Evolutionary conservation across 805 yeast genomes (phyloP).

Genomic region (Candida adriatica): DNA sequence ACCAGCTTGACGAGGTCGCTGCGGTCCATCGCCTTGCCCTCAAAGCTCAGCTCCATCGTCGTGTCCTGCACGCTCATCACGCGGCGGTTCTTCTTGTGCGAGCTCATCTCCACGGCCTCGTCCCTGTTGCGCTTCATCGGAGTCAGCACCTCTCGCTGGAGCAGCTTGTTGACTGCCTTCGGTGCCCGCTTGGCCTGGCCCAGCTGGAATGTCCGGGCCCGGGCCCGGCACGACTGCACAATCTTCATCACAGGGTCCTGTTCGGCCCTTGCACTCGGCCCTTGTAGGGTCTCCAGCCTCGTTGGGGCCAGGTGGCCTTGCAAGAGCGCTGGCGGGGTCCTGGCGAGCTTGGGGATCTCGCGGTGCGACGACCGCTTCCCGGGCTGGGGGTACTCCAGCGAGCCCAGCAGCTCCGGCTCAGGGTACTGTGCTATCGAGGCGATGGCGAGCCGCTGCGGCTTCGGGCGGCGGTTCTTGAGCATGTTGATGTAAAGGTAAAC

Average conservation of each 20-base stretch:
- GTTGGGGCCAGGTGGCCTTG: slow-evolving; percentile 8
- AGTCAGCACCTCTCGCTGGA: slow-evolving; percentile 6
- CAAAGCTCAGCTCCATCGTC: slow-evolving; percentile 35
- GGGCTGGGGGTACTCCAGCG: slow-evolving; percentile 15
- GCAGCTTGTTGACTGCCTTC: slow-evolving; percentile 8
- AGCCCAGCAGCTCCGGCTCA: slow-evolving; percentile 6
- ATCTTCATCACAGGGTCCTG: slow-evolving; percentile 11
- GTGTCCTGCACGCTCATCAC: slow-evolving; percentile 15
- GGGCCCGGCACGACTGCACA: slow-evolving; percentile 6
- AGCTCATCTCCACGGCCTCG: slow-evolving; percentile 19
- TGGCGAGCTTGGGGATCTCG: slow-evolving; percentile 13
- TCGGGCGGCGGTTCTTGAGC: slow-evolving; percentile 1
- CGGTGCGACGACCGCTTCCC: slow-evolving; percentile 1
- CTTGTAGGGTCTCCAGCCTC: slow-evolving; percentile 5
- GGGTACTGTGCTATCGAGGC: slow-evolving; percentile 12
- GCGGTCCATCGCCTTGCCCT: slow-evolving; percentile 38
- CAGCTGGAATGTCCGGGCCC: slow-evolving; percentile 12
- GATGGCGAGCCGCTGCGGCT: no score
- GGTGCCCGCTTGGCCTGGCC: slow-evolving; percentile 6
- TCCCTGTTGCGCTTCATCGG: slow-evolving; percentile 25
- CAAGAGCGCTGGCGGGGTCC: slow-evolving; percentile 13
- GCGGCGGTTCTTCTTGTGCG: slow-evolving; percentile 23
- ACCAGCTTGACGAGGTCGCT: slow-evolving; percentile 35
- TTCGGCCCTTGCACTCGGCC: background rate
- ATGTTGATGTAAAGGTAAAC: background rate